Evolutionary conservation across 202 grass and related monocot species (phyloP), one percentile per base, ranked within the genome.

Genomic region (Panicum virgatum): DNA sequence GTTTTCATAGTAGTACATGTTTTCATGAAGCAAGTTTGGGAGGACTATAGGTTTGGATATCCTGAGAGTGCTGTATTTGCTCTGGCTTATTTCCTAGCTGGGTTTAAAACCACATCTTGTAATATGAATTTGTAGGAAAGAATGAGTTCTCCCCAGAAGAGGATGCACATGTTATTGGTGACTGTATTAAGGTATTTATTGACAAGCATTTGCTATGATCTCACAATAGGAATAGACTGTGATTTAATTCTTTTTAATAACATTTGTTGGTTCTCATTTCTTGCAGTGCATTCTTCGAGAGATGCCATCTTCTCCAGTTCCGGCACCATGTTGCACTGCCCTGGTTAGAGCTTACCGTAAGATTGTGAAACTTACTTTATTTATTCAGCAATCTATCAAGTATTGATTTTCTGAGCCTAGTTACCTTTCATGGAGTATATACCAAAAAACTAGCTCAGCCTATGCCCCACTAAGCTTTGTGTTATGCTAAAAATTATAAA

Each of bases 121-220:
- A 67, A 74, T 83, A 38, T 67, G 19, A 76, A 75, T 82, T 88
- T 93, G 77, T 89, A 97, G 94, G 94, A 39, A 97, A 92, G 80
- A 84, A 87, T 13, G 91, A 97, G 67, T 97, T 97, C 85, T 97
- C 89, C 40, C 63, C 94, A 79, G 88, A 94, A 78, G 94, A 97
- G 88, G 92, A 97, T 90, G 89, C 85, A 53, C 94, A 97, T 92
- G 90, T 97, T 76, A 87, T 97, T 63, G 94, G 94, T 87, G 94
- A 97, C 78, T 94, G 92, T 85, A 97, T 97, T 80, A 97, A 97
- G 90, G 94, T 97, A 81, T 90, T 72, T 57, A 66, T 72, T 83
- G 59, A 22, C 77, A 72, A 74, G 58, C 3, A 14, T 78, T 78
- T 78, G 75, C 78, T 83, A 67, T 52, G 45, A 36, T 80, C 19